Evolutionary conservation across 75 land plant species (phyloP), one percentile per base, ranked within the genome.

Genomic region (Ceratopteris richardii): DNA sequence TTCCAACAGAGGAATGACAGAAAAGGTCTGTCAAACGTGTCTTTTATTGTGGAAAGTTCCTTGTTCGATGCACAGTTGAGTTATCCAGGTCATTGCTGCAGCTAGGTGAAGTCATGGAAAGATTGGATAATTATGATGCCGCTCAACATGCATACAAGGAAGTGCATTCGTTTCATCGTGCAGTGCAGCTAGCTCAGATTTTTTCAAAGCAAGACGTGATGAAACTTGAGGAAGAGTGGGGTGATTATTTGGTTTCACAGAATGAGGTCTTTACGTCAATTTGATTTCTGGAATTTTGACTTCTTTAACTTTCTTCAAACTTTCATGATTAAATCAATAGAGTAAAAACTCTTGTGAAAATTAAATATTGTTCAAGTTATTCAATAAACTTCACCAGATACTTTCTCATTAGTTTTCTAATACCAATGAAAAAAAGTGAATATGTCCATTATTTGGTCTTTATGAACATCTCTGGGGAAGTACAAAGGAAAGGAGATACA

Each of bases 61-160:
- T 41, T 12, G 18, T 10, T 31, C 3, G 10, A 60, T 60, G 59
- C 51, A 58, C 26, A 3, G 18, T 33, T 14, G 17, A n/a, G 18
- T 52, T 13, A 26, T 52, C 16, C 25, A 12, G 29, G 1, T 20
- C 1, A 24, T 22, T 4, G 9, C 37, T 28, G 47, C 60, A 73
- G 76, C 73, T 71, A 17, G 76, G 76, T 27, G 57, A 55, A 21
- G 50, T 73, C 51, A 55, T 73, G 53, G 76, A 73, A 29, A 59
- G 58, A 28, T 43, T 66, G 17, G 70, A 59, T 13, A 50, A 66
- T 10, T 66, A 31, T 44, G 64, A 65, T 9, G 44, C 59, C 36
- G 76, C 76, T 27, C 60, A 66, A 61, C 62, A 53, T 40, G 63
- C 65, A 23, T 73, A 73, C 48, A 43, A 42, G 20, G 33, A 57